Base-by-base conservation (phyloP, 192 early-diverging fungal genomes). In the Dispira simplex region DNA sequence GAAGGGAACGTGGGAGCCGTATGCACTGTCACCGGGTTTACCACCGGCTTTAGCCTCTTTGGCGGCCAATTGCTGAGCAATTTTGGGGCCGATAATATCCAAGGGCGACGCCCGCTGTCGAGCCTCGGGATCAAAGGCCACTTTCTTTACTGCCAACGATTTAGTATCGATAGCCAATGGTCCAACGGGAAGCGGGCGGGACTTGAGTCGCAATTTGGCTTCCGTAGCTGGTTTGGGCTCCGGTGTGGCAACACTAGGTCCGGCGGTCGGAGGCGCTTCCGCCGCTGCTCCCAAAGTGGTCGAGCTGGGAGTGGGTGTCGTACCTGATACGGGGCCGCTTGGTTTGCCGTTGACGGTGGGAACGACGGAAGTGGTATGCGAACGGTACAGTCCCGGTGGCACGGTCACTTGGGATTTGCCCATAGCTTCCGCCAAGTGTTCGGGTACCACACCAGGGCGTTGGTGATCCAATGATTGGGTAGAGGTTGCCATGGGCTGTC, bases 201-300 rank as follows among this genome's bases (percentile, higher is more conserved):
- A 8, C 52, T 53, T 55, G n/a, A 2, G 21, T 47, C 23, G 57
- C 13, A 13, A 44, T 47, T 18, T 54, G 57, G 52, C 27, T 11
- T 28, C 27, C 45, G 63, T 18, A 28, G 62, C 12, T 39, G 64
- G 45, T n/a, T 39, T 20, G 46, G 23, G n/a, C 0, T 58, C 8
- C 26, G 48, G 16, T 1, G 52, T n/a, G 8, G 63, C n/a, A 11
- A 58, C 63, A 5, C 65, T 26, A 1, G 47, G 46, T 13, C 44
- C 28, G n/a, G 48, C 70, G 4, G 76, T 68, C 59, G 71, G 57
- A 10, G 76, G 70, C 13, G 71, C 76, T 0, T 62, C 70, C 1
- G 71, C 69, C 54, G 64, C 67, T 3, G 75, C 69, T 18, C 70
- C 74, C 49, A 68, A 68, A 27, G 65, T 55, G 44, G 47, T 63